These are phyloP conservation scores for Polyporus arcularius DNA, from an alignment of 768 basidiomycete genomes.

Conservation along the genomic window DNA sequence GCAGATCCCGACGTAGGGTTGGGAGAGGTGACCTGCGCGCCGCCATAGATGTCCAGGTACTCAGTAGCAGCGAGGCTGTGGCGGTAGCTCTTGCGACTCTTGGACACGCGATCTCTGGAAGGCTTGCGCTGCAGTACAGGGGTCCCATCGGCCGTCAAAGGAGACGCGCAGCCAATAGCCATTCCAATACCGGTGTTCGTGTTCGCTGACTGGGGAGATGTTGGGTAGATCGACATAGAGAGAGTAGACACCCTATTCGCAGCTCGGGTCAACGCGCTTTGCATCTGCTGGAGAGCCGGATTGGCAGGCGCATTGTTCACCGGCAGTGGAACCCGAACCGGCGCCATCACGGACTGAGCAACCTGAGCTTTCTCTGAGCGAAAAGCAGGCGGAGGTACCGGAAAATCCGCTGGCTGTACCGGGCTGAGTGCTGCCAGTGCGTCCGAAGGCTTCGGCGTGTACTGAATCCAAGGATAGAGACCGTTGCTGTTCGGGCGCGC, in stretches of 20 bases:
- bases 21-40: conserved; percentile 52
- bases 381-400: too few relatives aligned
- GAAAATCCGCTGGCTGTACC: too few relatives aligned
- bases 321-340: not conserved
- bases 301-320: not conserved
- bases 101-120: conserved; percentile 21
- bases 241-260: conserved; percentile 42
- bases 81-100: conserved; percentile 24
- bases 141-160: conserved; percentile 27
- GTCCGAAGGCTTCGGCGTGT: conserved; percentile 31
- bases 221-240: conserved; percentile 51
- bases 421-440: conserved; percentile 8
- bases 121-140: conserved; percentile 26
- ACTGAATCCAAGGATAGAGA: conserved; percentile 49
- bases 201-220: conserved; percentile 38
- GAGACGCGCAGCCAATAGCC: conserved; percentile 22
- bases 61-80: conserved; percentile 29
- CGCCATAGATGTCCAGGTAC: conserved; percentile 48
- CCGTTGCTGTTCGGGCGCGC: conserved; percentile 40
- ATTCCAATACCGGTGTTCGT: conserved; percentile 22
- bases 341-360: not conserved
- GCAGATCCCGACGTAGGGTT: conserved; percentile 23
- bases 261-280: conserved; percentile 40
- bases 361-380: too few relatives aligned
- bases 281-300: conserved; percentile 39